Percentiles rank a stretch among this genome's conserved stretches.
Evolutionary conservation across 2,329 filamentous ascomycete species (phyloP).

Genomic region (Colletotrichum zoysiae): DNA sequence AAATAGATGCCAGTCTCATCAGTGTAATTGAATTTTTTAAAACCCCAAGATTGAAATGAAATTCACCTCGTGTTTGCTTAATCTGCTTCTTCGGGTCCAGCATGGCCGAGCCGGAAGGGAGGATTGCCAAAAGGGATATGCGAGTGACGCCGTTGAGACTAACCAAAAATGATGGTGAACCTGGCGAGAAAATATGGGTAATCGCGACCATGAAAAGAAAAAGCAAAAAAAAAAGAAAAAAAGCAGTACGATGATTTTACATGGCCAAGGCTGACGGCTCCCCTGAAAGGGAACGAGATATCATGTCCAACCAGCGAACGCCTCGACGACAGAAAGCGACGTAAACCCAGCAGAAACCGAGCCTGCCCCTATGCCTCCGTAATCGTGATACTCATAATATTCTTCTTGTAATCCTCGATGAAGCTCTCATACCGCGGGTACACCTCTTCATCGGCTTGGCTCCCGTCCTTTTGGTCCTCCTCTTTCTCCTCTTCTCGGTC

Average conservation of each 20-base stretch:
- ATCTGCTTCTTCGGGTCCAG: not conserved
- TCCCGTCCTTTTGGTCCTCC: not conserved
- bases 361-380: conserved; percentile 18
- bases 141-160: not conserved
- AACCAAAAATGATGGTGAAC: not conserved
- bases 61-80: not conserved
- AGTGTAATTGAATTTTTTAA: not conserved
- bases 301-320: not conserved
- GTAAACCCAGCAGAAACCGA: not conserved
- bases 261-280: not conserved
- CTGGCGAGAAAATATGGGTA: not conserved
- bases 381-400: conserved; percentile 32
- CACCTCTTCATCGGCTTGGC: conserved; percentile 12
- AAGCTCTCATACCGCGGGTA: conserved; percentile 40
- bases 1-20: not conserved
- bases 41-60: not conserved
- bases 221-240: not conserved
- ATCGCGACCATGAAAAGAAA: not conserved
- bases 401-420: conserved; percentile 39
- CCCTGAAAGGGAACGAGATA: conserved; percentile 6
- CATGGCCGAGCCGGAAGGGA: no score
- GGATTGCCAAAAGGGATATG: not conserved
- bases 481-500: not conserved
- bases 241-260: not conserved
- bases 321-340: not conserved